Conservation (phyloP, 768 basidiomycete species). For the Tricholoma hemisulphureum region DNA sequence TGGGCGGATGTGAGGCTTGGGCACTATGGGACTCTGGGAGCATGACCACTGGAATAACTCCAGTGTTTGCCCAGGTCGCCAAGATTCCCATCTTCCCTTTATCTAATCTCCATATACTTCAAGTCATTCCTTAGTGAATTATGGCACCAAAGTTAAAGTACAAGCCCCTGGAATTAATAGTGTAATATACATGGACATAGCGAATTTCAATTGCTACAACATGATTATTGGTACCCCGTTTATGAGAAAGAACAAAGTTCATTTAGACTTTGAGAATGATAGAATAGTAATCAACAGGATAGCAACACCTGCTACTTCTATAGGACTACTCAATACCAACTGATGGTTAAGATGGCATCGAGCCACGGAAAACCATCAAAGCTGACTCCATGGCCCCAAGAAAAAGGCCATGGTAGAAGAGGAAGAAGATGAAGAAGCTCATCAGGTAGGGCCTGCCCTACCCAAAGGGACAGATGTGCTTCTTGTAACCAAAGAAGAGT, state of each 20-base stretch:
- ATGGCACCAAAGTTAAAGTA: background rate
- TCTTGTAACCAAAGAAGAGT: too few species aligned
- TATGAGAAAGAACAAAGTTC: constrained; percentile 21
- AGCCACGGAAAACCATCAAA: constrained; percentile 1
- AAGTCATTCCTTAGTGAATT: too few species aligned
- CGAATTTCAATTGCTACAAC: constrained; percentile 37
- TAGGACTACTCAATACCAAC: background rate
- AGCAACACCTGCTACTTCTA: background rate
- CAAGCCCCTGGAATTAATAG: constrained; percentile 12
- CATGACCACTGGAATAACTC: constrained; percentile 18
- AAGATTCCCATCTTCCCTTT: constrained; percentile 11
- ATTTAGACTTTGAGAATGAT: constrained; percentile 23
- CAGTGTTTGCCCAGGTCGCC: constrained; percentile 8
- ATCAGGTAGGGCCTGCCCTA: too few species aligned
- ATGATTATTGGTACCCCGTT: constrained; percentile 36
- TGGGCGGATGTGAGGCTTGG: constrained; percentile 13
- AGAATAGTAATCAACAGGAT: constrained; percentile 10
- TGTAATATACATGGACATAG: constrained; percentile 32
- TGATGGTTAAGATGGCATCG: background rate
- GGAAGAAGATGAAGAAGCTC: too few species aligned
- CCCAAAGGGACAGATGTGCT: too few species aligned
- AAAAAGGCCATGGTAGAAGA: background rate
- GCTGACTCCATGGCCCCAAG: background rate
- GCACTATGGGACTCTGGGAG: constrained; percentile 24
- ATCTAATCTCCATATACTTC: constrained; percentile 18